Percentiles rank a stretch among this genome's conserved stretches.
phyloP scores from a whole-genome alignment of 2,329 filamentous ascomycete species.

The Cordyceps fumosorosea region DNA sequence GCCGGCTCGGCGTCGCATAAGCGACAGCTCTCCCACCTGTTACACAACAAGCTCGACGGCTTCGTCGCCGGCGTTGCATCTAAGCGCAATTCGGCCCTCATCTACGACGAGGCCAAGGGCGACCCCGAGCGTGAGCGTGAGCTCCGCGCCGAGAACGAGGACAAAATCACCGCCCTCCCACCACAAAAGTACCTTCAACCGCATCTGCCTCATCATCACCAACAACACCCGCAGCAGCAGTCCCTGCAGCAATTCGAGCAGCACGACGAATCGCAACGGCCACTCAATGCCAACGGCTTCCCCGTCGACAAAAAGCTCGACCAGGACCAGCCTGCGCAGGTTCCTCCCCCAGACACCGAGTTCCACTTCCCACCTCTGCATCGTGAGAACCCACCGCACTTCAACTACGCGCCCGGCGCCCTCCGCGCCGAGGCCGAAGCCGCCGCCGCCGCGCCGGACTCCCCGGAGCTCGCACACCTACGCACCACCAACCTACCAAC shows the following conservation, averaged over 20 bases:
- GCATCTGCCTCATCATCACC: constrained; percentile 33
- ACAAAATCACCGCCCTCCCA: constrained; percentile 75
- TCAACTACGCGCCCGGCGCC: constrained; percentile 49
- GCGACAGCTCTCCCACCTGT: constrained; percentile 63
- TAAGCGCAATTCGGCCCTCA: constrained; percentile 78
- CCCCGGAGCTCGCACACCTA: constrained; percentile 52
- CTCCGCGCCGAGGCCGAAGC: constrained; percentile 24
- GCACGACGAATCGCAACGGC: constrained; percentile 42
- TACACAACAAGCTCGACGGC: constrained; percentile 82
- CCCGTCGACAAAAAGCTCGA: constrained; percentile 36
- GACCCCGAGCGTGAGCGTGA: constrained; percentile 74
- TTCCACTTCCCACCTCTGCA: constrained; percentile 55
- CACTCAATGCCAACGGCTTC: constrained; percentile 42
- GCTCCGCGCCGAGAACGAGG: constrained; percentile 74
- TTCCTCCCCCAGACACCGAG: constrained; percentile 26
- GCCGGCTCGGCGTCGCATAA: constrained; percentile 15
- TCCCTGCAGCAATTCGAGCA: constrained; percentile 22
- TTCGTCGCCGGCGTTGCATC: constrained; percentile 82
- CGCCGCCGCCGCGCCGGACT: constrained; percentile 22
- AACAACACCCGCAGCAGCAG: constrained; percentile 19
- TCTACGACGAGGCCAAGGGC: constrained; percentile 72
- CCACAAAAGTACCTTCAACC: constrained; percentile 55
- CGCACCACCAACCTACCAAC: constrained; percentile 37
- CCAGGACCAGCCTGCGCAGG: constrained; percentile 19
- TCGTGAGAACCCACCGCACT: constrained; percentile 47